Evolutionary conservation across 2,329 filamentous ascomycete genomes (phyloP).

Genomic region (Aspergillus sp.): DNA sequence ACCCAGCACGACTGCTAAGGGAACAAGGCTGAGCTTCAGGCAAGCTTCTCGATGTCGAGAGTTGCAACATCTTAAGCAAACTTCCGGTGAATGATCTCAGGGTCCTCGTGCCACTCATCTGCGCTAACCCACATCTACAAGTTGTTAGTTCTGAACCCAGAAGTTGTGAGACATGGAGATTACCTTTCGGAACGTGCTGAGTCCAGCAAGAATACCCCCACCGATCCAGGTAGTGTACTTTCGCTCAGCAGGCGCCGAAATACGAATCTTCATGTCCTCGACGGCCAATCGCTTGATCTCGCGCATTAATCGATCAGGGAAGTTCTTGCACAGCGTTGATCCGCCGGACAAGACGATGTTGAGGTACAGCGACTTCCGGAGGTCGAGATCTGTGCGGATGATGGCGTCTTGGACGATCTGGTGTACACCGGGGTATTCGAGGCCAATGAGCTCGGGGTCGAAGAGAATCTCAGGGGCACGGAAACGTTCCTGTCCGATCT

Average conservation of each 20-base stretch:
- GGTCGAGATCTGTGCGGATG: constrained; percentile 89
- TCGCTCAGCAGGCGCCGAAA: constrained; percentile 93
- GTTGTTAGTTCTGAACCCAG: neutral
- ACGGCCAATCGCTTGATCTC: constrained; percentile 93
- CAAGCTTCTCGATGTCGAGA: neutral
- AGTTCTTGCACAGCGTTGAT: constrained; percentile 93
- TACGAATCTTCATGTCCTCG: constrained; percentile 99
- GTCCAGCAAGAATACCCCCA: constrained; percentile 89
- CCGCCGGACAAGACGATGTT: constrained; percentile 98
- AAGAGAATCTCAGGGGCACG: constrained; percentile 96
- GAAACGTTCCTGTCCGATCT: constrained; percentile 93
- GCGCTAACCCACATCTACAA: constrained; percentile 98
- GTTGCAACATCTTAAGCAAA: constrained; percentile 64
- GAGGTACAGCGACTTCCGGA: constrained; percentile 88
- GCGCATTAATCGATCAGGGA: constrained; percentile 85
- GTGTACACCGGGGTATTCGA: constrained; percentile 95
- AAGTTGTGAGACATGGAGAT: constrained; percentile 27
- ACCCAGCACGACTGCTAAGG: neutral
- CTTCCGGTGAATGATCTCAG: constrained; percentile 97
- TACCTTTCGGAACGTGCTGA: constrained; percentile 98
- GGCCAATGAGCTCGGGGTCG: constrained; percentile 92
- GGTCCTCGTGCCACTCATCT: constrained; percentile 99
- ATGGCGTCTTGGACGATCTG: constrained; percentile 98
- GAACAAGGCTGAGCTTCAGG: neutral
- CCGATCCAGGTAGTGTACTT: constrained; percentile 99